Conservation (phyloP, 139 green algal species). For the Eudorina sp. region DNA sequence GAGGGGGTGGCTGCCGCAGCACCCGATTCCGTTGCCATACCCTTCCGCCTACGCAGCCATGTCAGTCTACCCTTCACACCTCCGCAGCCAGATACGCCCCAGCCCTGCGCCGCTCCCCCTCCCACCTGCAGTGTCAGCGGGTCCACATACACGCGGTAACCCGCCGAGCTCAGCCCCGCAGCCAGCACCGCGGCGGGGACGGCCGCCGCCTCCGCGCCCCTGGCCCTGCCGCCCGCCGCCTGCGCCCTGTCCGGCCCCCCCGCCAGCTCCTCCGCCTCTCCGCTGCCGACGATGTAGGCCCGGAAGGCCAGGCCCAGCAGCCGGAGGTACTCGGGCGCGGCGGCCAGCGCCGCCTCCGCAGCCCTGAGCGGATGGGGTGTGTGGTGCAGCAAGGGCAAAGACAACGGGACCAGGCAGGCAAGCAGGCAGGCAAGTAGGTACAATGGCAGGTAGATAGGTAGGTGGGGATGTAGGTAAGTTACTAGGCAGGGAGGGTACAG, state of each 20-base stretch:
- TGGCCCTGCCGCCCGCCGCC: neutral
- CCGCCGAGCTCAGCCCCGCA: neutral
- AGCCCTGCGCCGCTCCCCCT: neutral
- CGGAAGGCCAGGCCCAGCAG: conserved; percentile 62
- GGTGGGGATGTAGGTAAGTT: neutral
- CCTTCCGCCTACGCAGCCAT: no score
- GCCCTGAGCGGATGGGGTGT: neutral
- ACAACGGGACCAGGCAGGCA: no score
- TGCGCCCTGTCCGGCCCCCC: neutral
- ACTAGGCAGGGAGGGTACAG: no score
- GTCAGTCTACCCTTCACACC: no score
- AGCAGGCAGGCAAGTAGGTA: no score
- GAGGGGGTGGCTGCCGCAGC: no score
- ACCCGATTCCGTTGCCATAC: no score
- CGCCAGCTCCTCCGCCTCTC: no score
- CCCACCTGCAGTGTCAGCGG: conserved; percentile 28
- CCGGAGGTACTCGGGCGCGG: conserved; percentile 56
- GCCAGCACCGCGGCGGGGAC: conserved; percentile 27
- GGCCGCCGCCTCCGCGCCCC: neutral
- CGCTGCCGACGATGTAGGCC: conserved; percentile 51
- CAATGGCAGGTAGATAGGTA: neutral
- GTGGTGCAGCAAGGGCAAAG: no score
- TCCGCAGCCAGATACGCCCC: no score
- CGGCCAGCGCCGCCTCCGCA: conserved; percentile 44
- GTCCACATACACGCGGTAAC: conserved; percentile 53